phyloP scores from a whole-genome alignment of 2,329 filamentous ascomycete species.

The Monosporascus sp. region DNA sequence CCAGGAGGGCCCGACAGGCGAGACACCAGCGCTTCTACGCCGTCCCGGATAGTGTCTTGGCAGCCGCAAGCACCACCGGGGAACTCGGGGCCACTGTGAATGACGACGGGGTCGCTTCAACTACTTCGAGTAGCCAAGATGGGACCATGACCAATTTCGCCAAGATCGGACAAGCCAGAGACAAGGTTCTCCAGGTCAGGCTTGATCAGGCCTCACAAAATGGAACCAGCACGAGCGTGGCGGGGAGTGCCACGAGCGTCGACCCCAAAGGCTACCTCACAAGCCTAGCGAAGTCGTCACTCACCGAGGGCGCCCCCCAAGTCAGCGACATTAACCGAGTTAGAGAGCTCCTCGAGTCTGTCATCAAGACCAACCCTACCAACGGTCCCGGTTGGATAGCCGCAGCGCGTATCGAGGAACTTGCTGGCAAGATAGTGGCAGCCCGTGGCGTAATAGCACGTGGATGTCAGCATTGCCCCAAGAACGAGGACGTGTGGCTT shows the following conservation, averaged over 20 bases:
- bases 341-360: conserved; percentile 85
- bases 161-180: conserved; percentile 90
- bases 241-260: conserved; percentile 82
- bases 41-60: conserved; percentile 91
- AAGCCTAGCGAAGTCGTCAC: conserved; percentile 74
- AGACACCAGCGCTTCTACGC: conserved; percentile 85
- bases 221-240: conserved; percentile 54
- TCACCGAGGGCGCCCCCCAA: conserved; percentile 73
- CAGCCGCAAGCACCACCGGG: conserved; percentile 71
- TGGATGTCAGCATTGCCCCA: conserved; percentile 86
- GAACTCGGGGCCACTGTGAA: conserved; percentile 86
- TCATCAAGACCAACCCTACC: conserved; percentile 93
- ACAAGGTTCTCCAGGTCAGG: conserved; percentile 92
- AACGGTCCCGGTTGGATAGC: conserved; percentile 96
- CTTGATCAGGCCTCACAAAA: conserved; percentile 81
- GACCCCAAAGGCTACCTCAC: conserved; percentile 96
- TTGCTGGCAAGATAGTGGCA: conserved; percentile 85
- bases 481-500: conserved; percentile 92
- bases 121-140: conserved; percentile 50
- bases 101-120: conserved; percentile 62
- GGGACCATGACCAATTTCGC: conserved; percentile 98
- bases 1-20: conserved; percentile 77
- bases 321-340: conserved; percentile 95
- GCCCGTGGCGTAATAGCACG: conserved; percentile 83
- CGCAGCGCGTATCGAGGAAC: conserved; percentile 83